Evolutionary conservation across 164 flowering plant genomes (phyloP).

Genomic region (Aristolochia californica): DNA sequence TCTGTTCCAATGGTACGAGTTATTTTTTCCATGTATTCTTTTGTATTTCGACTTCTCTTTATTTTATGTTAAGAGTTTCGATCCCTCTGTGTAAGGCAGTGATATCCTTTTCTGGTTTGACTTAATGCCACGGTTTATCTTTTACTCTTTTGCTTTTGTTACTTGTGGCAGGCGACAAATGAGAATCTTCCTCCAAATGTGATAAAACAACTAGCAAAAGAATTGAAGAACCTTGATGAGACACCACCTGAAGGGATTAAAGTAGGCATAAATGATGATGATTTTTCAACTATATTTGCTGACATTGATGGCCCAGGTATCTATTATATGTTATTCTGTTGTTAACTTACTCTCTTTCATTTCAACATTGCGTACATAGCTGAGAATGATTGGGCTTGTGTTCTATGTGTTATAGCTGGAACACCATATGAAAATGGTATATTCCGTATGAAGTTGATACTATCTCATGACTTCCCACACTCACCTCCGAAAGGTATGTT

Average conservation of each 20-base stretch:
- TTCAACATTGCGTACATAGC: neutral
- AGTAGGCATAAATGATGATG: conserved; percentile 82
- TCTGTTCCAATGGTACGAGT: too few relatives aligned
- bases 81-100: neutral
- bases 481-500: conserved; percentile 95
- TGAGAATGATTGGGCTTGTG: neutral
- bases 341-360: neutral
- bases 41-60: too few relatives aligned
- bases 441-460: conserved; percentile 85
- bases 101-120: neutral
- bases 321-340: conserved; percentile 5
- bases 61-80: neutral
- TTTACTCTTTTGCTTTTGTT: neutral
- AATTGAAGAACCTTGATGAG: conserved; percentile 92
- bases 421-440: conserved; percentile 96
- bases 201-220: conserved; percentile 89
- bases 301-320: conserved; percentile 97
- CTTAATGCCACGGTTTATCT: neutral
- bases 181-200: conserved; percentile 99
- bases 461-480: conserved; percentile 84
- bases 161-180: conserved; percentile 65
- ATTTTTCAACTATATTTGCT: conserved; percentile 88
- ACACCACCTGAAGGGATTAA: conserved; percentile 97
- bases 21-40: too few relatives aligned
- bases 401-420: conserved; percentile 64